Conservation (phyloP, 148 eudicot genomes). For the Talinum fruticosum region DNA sequence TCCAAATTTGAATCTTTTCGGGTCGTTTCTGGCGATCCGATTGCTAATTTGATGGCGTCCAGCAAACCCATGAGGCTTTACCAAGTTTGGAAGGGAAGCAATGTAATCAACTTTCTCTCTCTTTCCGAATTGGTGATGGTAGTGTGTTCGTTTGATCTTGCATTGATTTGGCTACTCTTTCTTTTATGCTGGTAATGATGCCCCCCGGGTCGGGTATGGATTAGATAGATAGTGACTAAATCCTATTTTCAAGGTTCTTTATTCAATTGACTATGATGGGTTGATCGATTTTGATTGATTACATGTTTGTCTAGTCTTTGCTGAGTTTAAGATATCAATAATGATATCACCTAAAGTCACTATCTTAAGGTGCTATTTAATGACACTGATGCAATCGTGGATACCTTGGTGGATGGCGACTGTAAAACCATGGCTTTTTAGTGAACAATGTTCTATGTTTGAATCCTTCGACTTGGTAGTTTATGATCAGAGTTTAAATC, state of each 20-base stretch:
- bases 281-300: conserved; percentile 1
- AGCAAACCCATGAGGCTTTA: conserved; percentile 51
- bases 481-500: conserved; percentile 12
- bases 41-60: conserved; percentile 29
- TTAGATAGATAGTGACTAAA: background rate
- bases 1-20: conserved; percentile 13
- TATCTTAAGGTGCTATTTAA: background rate
- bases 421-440: background rate
- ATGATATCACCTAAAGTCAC: background rate
- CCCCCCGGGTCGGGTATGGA: background rate
- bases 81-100: conserved; percentile 79
- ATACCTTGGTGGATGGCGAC: background rate
- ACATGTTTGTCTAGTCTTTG: background rate
- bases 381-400: background rate
- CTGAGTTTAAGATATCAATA: background rate
- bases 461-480: background rate
- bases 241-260: background rate
- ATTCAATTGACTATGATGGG: background rate
- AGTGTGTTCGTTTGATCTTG: conserved; percentile 21
- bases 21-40: conserved; percentile 19
- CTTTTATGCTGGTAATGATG: background rate
- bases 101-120: conserved; percentile 41
- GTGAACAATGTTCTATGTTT: background rate
- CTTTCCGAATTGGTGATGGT: background rate
- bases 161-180: conserved; percentile 7